A percentile compares a stretch with the other conserved stretches of the same genome.
Conservation (phyloP, 2,329 filamentous ascomycete genomes). For the Harringtonia aguacate region DNA sequence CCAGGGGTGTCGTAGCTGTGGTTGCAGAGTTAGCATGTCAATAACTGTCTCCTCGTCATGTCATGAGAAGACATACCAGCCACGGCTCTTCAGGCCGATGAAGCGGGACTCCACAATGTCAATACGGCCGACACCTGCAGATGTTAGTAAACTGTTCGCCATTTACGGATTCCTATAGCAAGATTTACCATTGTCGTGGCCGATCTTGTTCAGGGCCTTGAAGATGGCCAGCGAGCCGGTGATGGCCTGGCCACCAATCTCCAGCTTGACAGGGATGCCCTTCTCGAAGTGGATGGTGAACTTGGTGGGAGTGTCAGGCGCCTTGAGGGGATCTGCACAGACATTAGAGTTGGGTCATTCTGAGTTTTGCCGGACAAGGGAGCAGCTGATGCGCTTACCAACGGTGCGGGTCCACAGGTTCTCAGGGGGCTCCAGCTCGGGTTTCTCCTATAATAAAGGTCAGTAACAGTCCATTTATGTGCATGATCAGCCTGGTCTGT, state of each 20-base stretch:
- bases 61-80: slow-evolving; percentile 67
- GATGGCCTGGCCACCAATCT: slow-evolving; percentile 44
- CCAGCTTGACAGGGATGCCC: slow-evolving; percentile 56
- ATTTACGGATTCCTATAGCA: no score
- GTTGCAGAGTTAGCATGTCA: neutral
- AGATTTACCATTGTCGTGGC: slow-evolving; percentile 59
- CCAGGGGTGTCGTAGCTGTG: neutral
- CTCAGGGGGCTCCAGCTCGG: slow-evolving; percentile 52
- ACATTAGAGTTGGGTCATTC: no score
- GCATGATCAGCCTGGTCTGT: no score
- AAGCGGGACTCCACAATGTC: slow-evolving; percentile 57
- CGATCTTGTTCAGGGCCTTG: slow-evolving; percentile 60
- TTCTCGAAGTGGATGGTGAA: slow-evolving; percentile 64
- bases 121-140: slow-evolving; percentile 66
- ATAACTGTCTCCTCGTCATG: slow-evolving; percentile 18
- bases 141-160: no score
- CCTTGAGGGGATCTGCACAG: slow-evolving; percentile 48
- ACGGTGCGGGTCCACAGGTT: slow-evolving; percentile 74
- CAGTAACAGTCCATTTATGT: no score
- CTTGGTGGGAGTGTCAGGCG: slow-evolving; percentile 60
- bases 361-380: no score
- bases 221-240: slow-evolving; percentile 66
- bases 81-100: slow-evolving; percentile 60
- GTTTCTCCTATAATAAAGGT: no score
- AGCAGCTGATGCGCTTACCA: neutral